Evolutionary conservation across 1,139 yeast genomes (phyloP), one percentile per base, ranked within the genome.

Genomic region (Eremothecium coryli): DNA sequence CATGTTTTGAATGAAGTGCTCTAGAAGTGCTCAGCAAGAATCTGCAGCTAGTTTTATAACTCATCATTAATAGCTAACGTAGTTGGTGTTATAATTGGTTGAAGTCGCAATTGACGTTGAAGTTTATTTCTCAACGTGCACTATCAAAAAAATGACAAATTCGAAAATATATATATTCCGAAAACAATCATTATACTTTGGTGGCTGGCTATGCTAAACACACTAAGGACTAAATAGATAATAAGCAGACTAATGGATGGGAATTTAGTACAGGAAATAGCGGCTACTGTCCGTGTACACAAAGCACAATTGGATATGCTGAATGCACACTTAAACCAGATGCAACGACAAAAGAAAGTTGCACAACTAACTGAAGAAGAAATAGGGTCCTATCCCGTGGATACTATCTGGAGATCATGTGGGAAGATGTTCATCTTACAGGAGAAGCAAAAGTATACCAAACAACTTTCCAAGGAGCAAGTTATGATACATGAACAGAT

Each of bases 341-440:
- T 73, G 18, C 65, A 69, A 37, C 73, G 82, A 41, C 78, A 76
- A 49, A 66, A 74, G 46, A 66, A 65, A 45, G 58, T 81, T 31
- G 70, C 78, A 22, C 68, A 70, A 15, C 64, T 73, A 29, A 77
- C 93, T 7, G 62, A 67, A 22, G 49, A 65, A 28, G 78, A 78
- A 44, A 62, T 84, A 39, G 64, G 63, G 28, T 66, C 73, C 35
- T 56, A 58, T 14, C 52, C 52, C 9, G 51, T 48, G 4, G 56
- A 73, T 14, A 54, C 56, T 2, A 88, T 86, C 4, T 86, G 94
- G 93, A 76, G 82, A 52, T 85, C 94, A 2, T 71, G 84, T 20
- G 95, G 95, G 15, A 81, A 81, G 59, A 73, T 85, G 42, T 81
- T 79, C 52, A 60, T 80, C 7, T 32, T 50, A 26, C 59, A 57